Evolutionary conservation across 108 stramenopile species (phyloP).

Genomic region (Nitzschia inconspicua): DNA sequence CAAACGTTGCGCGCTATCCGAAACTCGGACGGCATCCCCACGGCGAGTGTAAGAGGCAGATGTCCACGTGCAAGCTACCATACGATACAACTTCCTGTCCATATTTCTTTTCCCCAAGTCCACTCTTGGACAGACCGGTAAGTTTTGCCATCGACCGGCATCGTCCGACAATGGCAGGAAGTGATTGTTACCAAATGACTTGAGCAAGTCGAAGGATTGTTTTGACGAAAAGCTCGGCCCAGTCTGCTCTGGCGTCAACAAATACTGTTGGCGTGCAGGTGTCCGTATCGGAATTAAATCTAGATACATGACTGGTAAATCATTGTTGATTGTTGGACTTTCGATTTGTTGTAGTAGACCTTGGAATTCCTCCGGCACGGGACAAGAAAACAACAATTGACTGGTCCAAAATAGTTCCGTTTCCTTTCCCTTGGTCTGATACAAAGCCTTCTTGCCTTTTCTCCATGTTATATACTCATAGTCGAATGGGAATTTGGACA

Average conservation of each 20-base stretch:
- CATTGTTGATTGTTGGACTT: not conserved
- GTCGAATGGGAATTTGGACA: slow-evolving; percentile 58
- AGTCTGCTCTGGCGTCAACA: slow-evolving; percentile 19
- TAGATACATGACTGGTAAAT: slow-evolving; percentile 38
- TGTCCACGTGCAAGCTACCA: slow-evolving; percentile 32
- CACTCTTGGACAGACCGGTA: slow-evolving; percentile 54
- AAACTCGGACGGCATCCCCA: slow-evolving; percentile 7
- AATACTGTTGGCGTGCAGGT: slow-evolving; percentile 24
- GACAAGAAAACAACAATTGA: slow-evolving; percentile 61
- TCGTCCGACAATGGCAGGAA: slow-evolving; percentile 56
- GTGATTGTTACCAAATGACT: slow-evolving; percentile 48
- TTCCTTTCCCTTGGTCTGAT: slow-evolving; percentile 45
- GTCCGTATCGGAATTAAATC: slow-evolving; percentile 79
- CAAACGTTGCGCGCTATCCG: slow-evolving; percentile 53
- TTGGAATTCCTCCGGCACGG: slow-evolving; percentile 48
- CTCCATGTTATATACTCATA: slow-evolving; percentile 66
- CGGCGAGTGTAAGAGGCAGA: slow-evolving; percentile 25
- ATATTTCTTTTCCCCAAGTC: not conserved
- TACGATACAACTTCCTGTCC: slow-evolving; percentile 9
- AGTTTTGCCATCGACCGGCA: slow-evolving; percentile 77
- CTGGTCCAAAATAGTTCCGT: slow-evolving; percentile 27
- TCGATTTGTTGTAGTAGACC: not conserved
- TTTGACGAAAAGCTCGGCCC: no score
- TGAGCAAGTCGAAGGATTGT: no score
- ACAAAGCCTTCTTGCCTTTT: slow-evolving; percentile 29